Conservation (phyloP, 2,329 filamentous ascomycete genomes). For the Fusarium paranaense region DNA sequence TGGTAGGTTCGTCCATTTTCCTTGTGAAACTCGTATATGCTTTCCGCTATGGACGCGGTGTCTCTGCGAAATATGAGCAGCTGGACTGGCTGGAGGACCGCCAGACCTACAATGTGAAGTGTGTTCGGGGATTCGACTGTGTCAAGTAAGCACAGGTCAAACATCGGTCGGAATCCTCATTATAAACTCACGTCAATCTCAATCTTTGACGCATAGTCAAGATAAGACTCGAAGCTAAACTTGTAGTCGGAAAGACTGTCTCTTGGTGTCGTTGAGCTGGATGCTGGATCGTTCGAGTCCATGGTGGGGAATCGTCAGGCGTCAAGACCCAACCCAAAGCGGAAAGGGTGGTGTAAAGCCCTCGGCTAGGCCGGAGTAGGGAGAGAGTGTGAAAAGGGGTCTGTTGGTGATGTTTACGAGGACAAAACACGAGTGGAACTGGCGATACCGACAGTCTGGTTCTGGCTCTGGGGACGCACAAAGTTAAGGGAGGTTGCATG, state of each 20-base stretch:
- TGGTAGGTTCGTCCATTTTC: not conserved
- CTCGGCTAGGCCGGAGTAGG: not conserved
- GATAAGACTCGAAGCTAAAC: not conserved
- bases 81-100: not conserved
- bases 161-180: not conserved
- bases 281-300: not conserved
- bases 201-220: not conserved
- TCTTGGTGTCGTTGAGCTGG: not conserved
- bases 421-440: not conserved
- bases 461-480: not conserved
- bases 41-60: not conserved
- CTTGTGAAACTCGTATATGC: not conserved
- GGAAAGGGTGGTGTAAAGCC: not conserved
- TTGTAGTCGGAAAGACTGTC: not conserved
- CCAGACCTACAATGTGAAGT: not conserved
- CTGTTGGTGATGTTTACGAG: not conserved
- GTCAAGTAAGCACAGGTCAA: not conserved
- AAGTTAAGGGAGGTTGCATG: not conserved
- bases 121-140: not conserved
- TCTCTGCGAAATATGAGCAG: not conserved
- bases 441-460: not conserved
- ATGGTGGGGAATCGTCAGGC: not conserved
- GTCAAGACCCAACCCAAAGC: not conserved
- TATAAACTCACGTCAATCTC: not conserved
- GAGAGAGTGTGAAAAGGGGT: not conserved